Evolutionary conservation across 139 green algal species (phyloP).

Genomic region (Chlorella sp.): DNA sequence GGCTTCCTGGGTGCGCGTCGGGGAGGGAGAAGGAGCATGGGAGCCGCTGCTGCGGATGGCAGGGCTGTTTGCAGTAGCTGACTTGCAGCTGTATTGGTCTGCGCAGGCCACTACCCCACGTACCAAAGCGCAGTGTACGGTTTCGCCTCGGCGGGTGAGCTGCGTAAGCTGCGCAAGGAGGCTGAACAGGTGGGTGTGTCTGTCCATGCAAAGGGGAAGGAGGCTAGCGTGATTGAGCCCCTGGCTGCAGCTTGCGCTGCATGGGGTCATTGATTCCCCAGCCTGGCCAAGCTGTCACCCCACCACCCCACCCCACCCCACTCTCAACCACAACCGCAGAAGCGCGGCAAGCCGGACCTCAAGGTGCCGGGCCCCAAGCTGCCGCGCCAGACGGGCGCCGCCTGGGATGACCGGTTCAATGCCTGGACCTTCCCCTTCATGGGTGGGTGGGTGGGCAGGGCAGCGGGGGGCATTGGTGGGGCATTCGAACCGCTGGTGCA

Average conservation of each 20-base stretch:
- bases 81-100: neutral
- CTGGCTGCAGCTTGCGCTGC: too few relatives aligned
- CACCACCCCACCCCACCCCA: neutral
- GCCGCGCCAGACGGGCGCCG: neutral
- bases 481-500: too few relatives aligned
- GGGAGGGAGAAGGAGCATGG: neutral
- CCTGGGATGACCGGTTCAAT: conserved; percentile 35
- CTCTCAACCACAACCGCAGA: neutral
- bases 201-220: too few relatives aligned
- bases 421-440: conserved; percentile 67
- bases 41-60: neutral
- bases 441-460: conserved; percentile 16
- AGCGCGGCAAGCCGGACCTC: conserved; percentile 23
- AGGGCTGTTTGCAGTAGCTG: too few relatives aligned
- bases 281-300: too few relatives aligned
- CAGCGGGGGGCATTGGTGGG: too few relatives aligned
- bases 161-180: conserved; percentile 44
- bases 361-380: conserved; percentile 38
- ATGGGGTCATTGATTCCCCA: too few relatives aligned
- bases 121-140: conserved; percentile 69
- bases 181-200: conserved; percentile 9
- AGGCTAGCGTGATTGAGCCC: too few relatives aligned
- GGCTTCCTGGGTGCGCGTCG: conserved; percentile 11
- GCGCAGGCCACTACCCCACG: conserved; percentile 39
- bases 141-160: conserved; percentile 44